Conservation (phyloP, 2,329 filamentous ascomycete species). For the Arachnomyces sp. region DNA sequence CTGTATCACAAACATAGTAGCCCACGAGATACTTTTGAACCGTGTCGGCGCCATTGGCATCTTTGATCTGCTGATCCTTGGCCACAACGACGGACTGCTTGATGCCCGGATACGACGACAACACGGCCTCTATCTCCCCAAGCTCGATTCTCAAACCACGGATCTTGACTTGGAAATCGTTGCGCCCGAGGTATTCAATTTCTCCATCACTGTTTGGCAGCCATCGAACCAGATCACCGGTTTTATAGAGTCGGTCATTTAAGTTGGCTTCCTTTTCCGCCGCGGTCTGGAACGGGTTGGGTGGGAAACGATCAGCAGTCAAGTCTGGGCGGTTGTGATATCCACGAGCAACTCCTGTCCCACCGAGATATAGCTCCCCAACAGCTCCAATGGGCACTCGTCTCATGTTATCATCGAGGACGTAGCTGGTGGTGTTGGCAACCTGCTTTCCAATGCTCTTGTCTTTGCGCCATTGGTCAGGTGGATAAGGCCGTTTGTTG, state of each 20-base stretch:
- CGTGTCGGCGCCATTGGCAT: background rate
- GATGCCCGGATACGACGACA: conserved; percentile 13
- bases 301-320: conserved; percentile 20
- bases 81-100: background rate
- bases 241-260: conserved; percentile 22
- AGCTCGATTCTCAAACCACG: conserved; percentile 27
- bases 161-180: conserved; percentile 40
- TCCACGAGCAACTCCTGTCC: conserved; percentile 24
- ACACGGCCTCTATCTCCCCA: conserved; percentile 20
- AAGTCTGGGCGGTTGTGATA: conserved; percentile 28
- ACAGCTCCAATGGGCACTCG: conserved; percentile 15
- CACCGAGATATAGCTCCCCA: conserved; percentile 27
- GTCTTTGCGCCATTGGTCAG: conserved; percentile 6
- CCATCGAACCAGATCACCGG: conserved; percentile 27
- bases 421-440: conserved; percentile 13
- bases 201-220: conserved; percentile 20
- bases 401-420: conserved; percentile 9
- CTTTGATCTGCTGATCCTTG: conserved; percentile 18
- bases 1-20: conserved; percentile 20
- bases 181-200: conserved; percentile 39
- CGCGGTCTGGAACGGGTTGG: conserved; percentile 7
- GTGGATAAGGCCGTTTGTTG: conserved; percentile 5
- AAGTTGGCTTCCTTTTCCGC: background rate
- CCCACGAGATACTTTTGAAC: conserved; percentile 2
- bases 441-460: conserved; percentile 15